Evolutionary conservation across 768 basidiomycete genomes (phyloP).

Genomic region (Solioccasus polychromus): DNA sequence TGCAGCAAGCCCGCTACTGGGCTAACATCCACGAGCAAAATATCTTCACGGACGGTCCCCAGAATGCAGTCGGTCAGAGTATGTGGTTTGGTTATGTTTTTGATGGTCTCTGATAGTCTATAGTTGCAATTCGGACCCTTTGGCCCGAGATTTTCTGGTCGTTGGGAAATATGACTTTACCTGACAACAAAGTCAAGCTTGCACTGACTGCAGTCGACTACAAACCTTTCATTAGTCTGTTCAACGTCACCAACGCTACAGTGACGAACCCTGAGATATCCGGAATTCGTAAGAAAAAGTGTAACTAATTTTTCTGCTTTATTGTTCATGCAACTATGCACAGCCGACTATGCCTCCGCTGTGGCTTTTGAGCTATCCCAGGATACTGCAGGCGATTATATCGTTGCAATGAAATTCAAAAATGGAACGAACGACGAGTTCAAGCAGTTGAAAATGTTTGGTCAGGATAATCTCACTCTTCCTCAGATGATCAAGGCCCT

Average conservation of each 20-base stretch:
- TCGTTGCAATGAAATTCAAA: constrained; percentile 79
- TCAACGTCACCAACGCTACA: constrained; percentile 69
- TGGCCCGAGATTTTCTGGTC: constrained; percentile 68
- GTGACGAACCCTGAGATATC: constrained; percentile 55
- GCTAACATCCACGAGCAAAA: constrained; percentile 77
- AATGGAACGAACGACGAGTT: constrained; percentile 65
- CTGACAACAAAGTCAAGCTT: constrained; percentile 73
- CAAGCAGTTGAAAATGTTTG: constrained; percentile 67
- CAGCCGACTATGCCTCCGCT: constrained; percentile 72
- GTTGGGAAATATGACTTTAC: constrained; percentile 72
- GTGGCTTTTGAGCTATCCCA: constrained; percentile 68
- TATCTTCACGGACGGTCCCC: constrained; percentile 62
- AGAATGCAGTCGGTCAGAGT: constrained; percentile 74
- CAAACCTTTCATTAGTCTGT: constrained; percentile 85
- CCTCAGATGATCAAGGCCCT: constrained; percentile 16
- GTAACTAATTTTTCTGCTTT: not conserved
- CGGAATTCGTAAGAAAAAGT: constrained; percentile 62
- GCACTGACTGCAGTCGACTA: constrained; percentile 76
- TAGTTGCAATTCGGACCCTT: constrained; percentile 79
- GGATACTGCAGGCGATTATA: constrained; percentile 61
- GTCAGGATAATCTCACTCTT: constrained; percentile 28
- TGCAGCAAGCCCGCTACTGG: constrained; percentile 68
- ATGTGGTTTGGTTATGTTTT: constrained; percentile 25
- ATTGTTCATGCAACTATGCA: not conserved
- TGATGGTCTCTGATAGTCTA: not conserved